Conservation (phyloP, 2,329 filamentous ascomycete species). For the Ophiobolus disseminans region DNA sequence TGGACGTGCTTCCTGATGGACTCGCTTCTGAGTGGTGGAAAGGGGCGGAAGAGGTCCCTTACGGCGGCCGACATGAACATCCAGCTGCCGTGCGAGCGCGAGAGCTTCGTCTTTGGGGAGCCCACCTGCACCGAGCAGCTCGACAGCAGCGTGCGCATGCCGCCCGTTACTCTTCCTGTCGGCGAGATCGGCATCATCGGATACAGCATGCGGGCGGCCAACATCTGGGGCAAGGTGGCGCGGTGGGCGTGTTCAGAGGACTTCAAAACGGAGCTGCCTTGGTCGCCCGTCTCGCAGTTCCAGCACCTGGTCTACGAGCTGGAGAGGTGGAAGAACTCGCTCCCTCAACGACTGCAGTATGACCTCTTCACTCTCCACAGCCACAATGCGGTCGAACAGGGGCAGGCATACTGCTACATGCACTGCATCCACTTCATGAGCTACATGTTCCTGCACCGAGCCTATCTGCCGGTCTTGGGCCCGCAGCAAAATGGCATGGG, state of each 20-base stretch:
- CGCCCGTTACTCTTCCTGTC: conserved; percentile 33
- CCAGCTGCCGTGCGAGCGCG: conserved; percentile 50
- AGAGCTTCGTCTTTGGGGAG: conserved; percentile 50
- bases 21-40: conserved; percentile 51
- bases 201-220: conserved; percentile 49
- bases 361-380: conserved; percentile 49
- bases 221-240: conserved; percentile 52
- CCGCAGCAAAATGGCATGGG: conserved; percentile 36
- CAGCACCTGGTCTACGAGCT: conserved; percentile 46
- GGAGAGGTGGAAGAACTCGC: conserved; percentile 44
- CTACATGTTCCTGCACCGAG: conserved; percentile 51
- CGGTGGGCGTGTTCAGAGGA: conserved; percentile 50
- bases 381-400: conserved; percentile 52
- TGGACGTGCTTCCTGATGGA: conserved; percentile 55
- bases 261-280: conserved; percentile 47
- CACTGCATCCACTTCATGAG: conserved; percentile 53
- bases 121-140: conserved; percentile 45
- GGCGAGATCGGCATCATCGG: conserved; percentile 50
- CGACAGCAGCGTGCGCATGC: conserved; percentile 39
- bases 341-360: conserved; percentile 47
- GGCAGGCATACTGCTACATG: conserved; percentile 53
- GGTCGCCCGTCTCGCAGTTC: conserved; percentile 46
- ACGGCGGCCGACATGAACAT: conserved; percentile 47
- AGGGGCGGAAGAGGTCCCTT: conserved; percentile 48
- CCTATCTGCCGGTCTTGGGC: conserved; percentile 49